A percentile compares a stretch with the other conserved stretches of the same genome.
Evolutionary conservation across 176 grass and related monocot genomes (phyloP).

Genomic region (Calamus simplicifolius): DNA sequence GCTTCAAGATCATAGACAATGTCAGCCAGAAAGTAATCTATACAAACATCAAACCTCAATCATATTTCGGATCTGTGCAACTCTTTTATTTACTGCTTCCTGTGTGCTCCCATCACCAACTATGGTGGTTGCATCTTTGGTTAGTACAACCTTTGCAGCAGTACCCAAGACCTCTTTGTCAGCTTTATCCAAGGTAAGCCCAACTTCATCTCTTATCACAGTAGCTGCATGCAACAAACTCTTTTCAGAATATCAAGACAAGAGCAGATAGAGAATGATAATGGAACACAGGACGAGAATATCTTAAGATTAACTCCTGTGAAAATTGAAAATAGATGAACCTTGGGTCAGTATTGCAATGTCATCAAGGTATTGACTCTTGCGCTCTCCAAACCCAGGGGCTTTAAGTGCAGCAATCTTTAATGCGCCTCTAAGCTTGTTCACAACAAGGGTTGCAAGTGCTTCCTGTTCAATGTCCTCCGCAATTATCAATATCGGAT

Average conservation of each 20-base stretch:
- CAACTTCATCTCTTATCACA: constrained; percentile 93
- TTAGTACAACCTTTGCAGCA: constrained; percentile 86
- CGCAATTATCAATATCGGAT: constrained; percentile 77
- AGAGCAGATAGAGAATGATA: neutral
- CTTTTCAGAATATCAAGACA: neutral
- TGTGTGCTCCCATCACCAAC: constrained; percentile 94
- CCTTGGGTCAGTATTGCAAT: constrained; percentile 98
- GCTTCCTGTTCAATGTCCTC: constrained; percentile 99
- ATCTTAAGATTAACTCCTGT: neutral
- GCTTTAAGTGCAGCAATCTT: constrained; percentile 95
- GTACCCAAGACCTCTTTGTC: constrained; percentile 74
- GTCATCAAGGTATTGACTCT: constrained; percentile 91
- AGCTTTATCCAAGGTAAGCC: constrained; percentile 82
- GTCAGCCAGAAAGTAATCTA: neutral
- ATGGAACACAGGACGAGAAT: neutral
- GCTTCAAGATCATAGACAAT: neutral
- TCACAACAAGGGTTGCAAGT: constrained; percentile 88
- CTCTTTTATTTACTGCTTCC: constrained; percentile 83
- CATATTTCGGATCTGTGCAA: constrained; percentile 85
- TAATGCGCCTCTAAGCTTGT: constrained; percentile 86
- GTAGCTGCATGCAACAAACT: constrained; percentile 44
- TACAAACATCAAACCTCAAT: constrained; percentile 48
- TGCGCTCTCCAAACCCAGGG: constrained; percentile 89
- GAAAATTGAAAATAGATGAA: constrained; percentile 2
- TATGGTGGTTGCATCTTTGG: constrained; percentile 81